Evolutionary conservation across 495 filamentous ascomycete species (phyloP).

Genomic region (Neurospora sp.): DNA sequence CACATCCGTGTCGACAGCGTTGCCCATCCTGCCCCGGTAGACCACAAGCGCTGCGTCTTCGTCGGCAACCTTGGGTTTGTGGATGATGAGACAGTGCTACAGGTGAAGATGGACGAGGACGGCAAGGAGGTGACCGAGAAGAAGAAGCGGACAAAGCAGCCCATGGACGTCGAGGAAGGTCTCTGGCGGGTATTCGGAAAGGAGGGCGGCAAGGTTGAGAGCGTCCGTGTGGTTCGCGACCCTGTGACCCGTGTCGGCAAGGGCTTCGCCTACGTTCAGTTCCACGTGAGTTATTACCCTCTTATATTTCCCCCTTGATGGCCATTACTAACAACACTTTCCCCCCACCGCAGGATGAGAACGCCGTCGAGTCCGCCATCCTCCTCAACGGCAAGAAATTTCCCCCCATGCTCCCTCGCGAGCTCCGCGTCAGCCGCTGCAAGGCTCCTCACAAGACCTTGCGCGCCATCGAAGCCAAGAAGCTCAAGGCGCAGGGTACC

Average conservation of each 20-base stretch:
- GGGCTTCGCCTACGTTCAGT: conserved; percentile 97
- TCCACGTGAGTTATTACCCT: conserved; percentile 41
- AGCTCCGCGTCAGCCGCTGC: conserved; percentile 76
- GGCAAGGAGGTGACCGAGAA: conserved; percentile 43
- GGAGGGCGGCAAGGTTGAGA: conserved; percentile 75
- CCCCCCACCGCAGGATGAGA: conserved; percentile 49
- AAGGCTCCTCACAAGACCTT: conserved; percentile 65
- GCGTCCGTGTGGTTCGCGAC: conserved; percentile 88
- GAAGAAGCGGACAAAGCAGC: conserved; percentile 52
- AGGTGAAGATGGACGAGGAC: conserved; percentile 47
- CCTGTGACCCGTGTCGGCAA: conserved; percentile 85
- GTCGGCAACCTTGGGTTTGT: conserved; percentile 95
- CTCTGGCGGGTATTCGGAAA: conserved; percentile 77
- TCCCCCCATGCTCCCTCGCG: conserved; percentile 81
- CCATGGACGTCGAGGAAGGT: conserved; percentile 88
- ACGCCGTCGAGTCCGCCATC: conserved; percentile 79
- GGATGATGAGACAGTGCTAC: conserved; percentile 62
- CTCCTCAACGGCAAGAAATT: conserved; percentile 83
- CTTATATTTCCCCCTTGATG: neutral
- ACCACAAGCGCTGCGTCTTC: conserved; percentile 86
- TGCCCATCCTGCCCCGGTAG: conserved; percentile 72
- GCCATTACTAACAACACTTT: neutral
- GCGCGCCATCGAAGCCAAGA: conserved; percentile 32
- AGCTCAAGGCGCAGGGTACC: conserved; percentile 1
- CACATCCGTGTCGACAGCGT: conserved; percentile 86